Evolutionary conservation across 164 flowering plant species (phyloP).

Genomic region (Taxillus chinensis): DNA sequence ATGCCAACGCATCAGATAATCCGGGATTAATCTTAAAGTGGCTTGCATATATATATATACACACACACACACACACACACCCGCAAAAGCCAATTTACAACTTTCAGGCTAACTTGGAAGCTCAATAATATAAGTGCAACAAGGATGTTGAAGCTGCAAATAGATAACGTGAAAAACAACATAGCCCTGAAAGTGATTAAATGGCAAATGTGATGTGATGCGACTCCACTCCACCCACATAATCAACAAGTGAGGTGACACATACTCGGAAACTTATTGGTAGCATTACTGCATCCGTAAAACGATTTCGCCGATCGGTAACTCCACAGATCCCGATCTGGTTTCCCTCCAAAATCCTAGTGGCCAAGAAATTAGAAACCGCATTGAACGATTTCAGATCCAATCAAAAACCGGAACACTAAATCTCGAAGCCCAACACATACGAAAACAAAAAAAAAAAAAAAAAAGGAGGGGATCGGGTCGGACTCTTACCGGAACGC

Average conservation of each 20-base stretch:
- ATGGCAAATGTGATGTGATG: background rate
- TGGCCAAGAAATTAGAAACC: conserved; percentile 7
- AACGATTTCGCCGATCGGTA: conserved; percentile 30
- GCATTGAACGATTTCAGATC: background rate
- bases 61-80: too few relatives aligned
- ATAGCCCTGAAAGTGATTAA: too few relatives aligned
- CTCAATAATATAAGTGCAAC: too few relatives aligned
- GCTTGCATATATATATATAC: too few relatives aligned
- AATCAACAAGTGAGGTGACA: background rate
- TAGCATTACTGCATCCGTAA: conserved; percentile 51
- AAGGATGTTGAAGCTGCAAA: too few relatives aligned
- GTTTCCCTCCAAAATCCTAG: conserved; percentile 29
- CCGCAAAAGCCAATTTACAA: too few relatives aligned
- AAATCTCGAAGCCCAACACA: background rate
- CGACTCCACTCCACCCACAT: too few relatives aligned
- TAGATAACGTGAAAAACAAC: too few relatives aligned
- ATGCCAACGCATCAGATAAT: too few relatives aligned
- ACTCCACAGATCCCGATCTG: conserved; percentile 39
- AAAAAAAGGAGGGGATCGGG: background rate
- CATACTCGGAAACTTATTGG: conserved; percentile 39
- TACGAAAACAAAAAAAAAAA: background rate
- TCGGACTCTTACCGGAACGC: conserved; percentile 41
- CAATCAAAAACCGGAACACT: background rate
- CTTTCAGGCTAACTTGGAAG: too few relatives aligned
- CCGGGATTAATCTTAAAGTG: too few relatives aligned